Evolutionary conservation across 2,329 filamentous ascomycete species (phyloP).

Genomic region (Berkeleyomyces basicola): DNA sequence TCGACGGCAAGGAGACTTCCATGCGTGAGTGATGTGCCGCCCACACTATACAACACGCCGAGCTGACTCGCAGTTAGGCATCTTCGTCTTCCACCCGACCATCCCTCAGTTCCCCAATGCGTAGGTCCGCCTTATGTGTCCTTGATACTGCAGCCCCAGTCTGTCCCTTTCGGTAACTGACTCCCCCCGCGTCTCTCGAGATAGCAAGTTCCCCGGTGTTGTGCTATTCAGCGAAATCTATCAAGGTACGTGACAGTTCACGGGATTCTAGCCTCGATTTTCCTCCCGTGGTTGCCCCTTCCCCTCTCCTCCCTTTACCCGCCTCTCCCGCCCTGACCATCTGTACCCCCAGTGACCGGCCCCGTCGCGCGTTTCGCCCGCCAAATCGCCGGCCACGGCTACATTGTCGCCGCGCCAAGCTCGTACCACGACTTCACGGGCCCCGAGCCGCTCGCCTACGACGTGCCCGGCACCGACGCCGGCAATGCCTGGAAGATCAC

Average conservation of each 20-base stretch:
- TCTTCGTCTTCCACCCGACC: conserved; percentile 76
- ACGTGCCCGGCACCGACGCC: conserved; percentile 70
- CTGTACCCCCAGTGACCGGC: conserved; percentile 50
- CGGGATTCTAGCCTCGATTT: neutral
- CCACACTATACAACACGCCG: neutral
- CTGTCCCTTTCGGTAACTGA: neutral
- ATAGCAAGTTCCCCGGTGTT: conserved; percentile 63
- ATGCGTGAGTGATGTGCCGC: conserved; percentile 30
- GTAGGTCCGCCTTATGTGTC: conserved; percentile 26
- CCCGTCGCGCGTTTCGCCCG: conserved; percentile 79
- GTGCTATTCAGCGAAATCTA: conserved; percentile 90
- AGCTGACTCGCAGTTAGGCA: conserved; percentile 35
- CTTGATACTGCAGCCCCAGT: too few species aligned
- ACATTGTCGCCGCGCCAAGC: conserved; percentile 80
- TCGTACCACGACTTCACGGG: conserved; percentile 89
- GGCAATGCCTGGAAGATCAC: conserved; percentile 76
- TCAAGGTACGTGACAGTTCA: conserved; percentile 46
- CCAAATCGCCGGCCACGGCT: conserved; percentile 82
- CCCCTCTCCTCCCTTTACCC: too few species aligned
- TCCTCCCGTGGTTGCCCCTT: neutral
- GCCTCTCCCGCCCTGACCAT: neutral
- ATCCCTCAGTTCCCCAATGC: conserved; percentile 77
- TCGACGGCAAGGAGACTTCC: conserved; percentile 35
- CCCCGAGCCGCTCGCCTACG: conserved; percentile 69
- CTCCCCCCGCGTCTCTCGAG: neutral